A percentile compares a stretch with the other conserved stretches of the same genome.
Conservation (phyloP, 441 rosid species). For the Gossypium laxum region DNA sequence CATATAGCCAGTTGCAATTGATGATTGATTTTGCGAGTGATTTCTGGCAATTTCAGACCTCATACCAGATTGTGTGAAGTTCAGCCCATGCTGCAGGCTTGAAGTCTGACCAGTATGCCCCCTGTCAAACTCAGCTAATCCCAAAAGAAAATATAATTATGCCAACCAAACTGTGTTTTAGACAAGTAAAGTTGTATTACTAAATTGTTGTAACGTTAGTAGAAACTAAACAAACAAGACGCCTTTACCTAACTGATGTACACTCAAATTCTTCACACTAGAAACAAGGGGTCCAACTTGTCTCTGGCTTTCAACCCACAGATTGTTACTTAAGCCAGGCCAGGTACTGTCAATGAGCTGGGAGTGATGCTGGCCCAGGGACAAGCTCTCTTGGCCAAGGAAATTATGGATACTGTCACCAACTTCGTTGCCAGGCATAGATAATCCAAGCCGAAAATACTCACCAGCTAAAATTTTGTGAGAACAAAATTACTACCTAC, state of each 20-base stretch:
- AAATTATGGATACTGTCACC: constrained; percentile 75
- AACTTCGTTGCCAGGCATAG: constrained; percentile 90
- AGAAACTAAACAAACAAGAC: background rate
- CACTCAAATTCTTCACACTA: constrained; percentile 39
- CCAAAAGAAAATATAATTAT: constrained; percentile 20
- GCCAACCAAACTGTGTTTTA: constrained; percentile 9
- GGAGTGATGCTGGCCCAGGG: constrained; percentile 49
- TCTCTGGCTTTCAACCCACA: constrained; percentile 45
- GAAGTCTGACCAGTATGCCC: constrained; percentile 35
- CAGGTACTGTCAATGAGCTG: constrained; percentile 52
- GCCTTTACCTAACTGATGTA: constrained; percentile 55
- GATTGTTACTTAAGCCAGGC: constrained; percentile 42
- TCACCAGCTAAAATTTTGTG: constrained; percentile 24
- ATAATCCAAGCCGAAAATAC: constrained; percentile 28
- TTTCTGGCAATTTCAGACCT: constrained; percentile 44
- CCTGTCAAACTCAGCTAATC: constrained; percentile 45
- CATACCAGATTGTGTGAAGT: constrained; percentile 39
- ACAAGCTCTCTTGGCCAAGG: constrained; percentile 55
- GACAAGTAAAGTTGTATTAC: background rate
- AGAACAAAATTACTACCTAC: constrained; percentile 19
- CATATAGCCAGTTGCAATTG: constrained; percentile 48
- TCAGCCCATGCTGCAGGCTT: constrained; percentile 38
- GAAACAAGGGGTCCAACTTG: constrained; percentile 43
- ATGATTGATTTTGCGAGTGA: constrained; percentile 34
- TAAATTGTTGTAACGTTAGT: background rate